These are phyloP conservation scores for Fusarium liriodendri DNA, from an alignment of 2,329 filamentous ascomycete genomes.

Conservation along the genomic window DNA sequence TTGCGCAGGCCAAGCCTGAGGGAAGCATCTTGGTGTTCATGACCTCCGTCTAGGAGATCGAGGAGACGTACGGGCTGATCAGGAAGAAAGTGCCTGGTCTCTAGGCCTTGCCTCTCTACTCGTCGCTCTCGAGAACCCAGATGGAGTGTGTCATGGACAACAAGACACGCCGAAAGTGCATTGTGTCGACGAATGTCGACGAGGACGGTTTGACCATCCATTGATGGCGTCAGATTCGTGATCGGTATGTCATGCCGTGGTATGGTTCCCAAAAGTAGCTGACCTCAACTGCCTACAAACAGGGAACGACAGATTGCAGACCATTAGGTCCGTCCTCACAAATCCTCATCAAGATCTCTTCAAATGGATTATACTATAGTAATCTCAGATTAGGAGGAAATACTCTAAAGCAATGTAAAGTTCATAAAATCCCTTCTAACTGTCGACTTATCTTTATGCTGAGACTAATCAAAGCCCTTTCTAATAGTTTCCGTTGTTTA, in stretches of 20 bases:
- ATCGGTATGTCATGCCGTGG: conserved; percentile 74
- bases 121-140: conserved; percentile 88
- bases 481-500: neutral
- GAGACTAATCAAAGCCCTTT: neutral
- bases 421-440: neutral
- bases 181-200: conserved; percentile 97
- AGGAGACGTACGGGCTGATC: conserved; percentile 89
- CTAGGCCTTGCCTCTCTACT: conserved; percentile 92
- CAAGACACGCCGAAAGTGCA: conserved; percentile 83
- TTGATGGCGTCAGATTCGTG: conserved; percentile 76
- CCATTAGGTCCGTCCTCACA: neutral
- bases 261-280: neutral
- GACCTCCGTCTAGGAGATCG: conserved; percentile 96
- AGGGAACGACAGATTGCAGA: neutral
- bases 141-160: conserved; percentile 89
- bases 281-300: neutral
- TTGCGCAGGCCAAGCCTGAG: conserved; percentile 87
- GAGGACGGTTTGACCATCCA: conserved; percentile 98
- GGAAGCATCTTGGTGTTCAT: conserved; percentile 95
- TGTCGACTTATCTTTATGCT: neutral
- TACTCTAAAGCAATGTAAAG: neutral
- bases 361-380: neutral
- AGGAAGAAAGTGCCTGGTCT: conserved; percentile 67
- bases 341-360: neutral
- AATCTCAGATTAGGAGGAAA: neutral